A percentile compares a stretch with the other conserved stretches of the same genome.
These are phyloP conservation scores for Fusarium sp. DNA, from an alignment of 2,329 filamentous ascomycete genomes.

Conservation along the genomic window DNA sequence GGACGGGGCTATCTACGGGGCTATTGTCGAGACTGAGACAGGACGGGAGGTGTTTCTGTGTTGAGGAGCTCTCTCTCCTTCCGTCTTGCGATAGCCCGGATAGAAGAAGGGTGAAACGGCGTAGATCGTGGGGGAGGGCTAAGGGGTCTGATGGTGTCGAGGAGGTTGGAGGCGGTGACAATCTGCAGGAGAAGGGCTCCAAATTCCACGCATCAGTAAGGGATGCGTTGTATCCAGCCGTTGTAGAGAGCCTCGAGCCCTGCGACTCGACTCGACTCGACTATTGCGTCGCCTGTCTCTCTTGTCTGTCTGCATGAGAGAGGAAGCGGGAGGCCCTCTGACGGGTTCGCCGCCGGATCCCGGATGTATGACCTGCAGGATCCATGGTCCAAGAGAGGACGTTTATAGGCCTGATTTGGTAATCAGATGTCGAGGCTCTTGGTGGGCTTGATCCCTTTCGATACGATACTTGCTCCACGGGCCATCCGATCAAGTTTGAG, in stretches of 20 bases:
- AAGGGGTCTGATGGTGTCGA: neutral
- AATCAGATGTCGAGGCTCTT: neutral
- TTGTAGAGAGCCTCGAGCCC: neutral
- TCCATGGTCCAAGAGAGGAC: neutral
- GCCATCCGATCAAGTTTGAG: neutral
- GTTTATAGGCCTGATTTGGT: neutral
- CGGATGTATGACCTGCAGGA: neutral
- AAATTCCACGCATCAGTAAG: conserved; percentile 24
- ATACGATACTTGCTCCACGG: neutral
- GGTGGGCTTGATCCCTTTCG: neutral
- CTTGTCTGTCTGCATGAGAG: neutral
- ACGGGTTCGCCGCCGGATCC: neutral
- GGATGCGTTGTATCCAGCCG: conserved; percentile 1
- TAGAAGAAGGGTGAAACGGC: conserved; percentile 29
- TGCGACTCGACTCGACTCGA: neutral
- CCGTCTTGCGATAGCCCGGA: neutral
- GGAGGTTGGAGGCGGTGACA: conserved; percentile 18
- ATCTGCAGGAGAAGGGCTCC: neutral
- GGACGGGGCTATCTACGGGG: neutral
- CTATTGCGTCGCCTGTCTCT: neutral
- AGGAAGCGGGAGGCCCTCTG: neutral
- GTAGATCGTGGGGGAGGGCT: conserved; percentile 6
- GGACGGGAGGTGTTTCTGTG: conserved; percentile 10
- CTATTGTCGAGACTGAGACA: conserved; percentile 34
- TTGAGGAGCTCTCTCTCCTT: neutral